Conservation (phyloP, 768 basidiomycete genomes). For the Russula foetens region DNA sequence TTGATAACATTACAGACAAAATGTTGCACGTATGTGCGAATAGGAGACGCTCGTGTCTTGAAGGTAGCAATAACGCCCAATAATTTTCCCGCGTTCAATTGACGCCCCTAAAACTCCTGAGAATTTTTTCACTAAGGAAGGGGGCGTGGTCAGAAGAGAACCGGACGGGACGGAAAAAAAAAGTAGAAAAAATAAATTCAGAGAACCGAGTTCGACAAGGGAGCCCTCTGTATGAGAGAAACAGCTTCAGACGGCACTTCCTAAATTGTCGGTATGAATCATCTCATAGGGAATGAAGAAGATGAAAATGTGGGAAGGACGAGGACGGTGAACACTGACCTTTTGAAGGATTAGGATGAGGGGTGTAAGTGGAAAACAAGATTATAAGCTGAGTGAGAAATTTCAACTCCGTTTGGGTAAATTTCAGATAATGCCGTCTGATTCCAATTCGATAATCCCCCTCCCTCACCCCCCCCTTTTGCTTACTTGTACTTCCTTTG, state of each 20-base stretch:
- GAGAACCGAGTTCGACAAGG: constrained; percentile 21
- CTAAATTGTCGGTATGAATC: constrained; percentile 21
- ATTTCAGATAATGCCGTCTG: constrained; percentile 15
- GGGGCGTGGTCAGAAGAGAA: neutral
- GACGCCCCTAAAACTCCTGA: neutral
- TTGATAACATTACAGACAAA: neutral
- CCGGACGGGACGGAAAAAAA: neutral
- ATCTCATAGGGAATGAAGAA: neutral
- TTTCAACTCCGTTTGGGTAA: constrained; percentile 14
- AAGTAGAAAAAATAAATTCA: constrained; percentile 2
- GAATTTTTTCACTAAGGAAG: neutral
- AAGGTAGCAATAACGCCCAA: neutral
- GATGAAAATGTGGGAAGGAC: neutral
- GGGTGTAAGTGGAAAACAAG: neutral
- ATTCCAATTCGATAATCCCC: constrained; percentile 7
- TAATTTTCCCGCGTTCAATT: neutral
- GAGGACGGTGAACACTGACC: neutral
- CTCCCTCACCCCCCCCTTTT: constrained; percentile 9
- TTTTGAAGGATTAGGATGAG: neutral
- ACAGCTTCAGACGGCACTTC: constrained; percentile 20
- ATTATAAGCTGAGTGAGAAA: constrained; percentile 14
- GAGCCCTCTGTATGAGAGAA: neutral
- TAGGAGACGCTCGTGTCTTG: neutral
- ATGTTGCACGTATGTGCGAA: neutral
- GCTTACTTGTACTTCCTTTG: neutral